Evolutionary conservation across 352 stramenopile species (phyloP), one percentile per base, ranked within the genome.

Genomic region (Phytopythium litorale): DNA sequence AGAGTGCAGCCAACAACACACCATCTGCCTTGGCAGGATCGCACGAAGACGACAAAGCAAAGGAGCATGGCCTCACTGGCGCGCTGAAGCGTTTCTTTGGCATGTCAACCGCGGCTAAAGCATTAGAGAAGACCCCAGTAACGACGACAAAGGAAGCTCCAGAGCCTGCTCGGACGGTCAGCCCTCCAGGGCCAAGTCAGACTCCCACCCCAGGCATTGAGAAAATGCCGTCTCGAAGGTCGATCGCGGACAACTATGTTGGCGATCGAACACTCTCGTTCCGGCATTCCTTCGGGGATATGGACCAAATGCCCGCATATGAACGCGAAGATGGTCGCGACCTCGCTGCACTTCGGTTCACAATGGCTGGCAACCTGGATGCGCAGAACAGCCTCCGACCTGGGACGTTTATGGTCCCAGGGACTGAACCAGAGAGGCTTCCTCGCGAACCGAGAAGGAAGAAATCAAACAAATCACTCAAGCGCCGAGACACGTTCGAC

Each of bases 41-140:
- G 8, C 48, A 59, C 49, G 56, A 42, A 18, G 58, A 38, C 35
- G 58, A 45, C 30, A 66, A 73, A 15, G 33, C 45, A 11, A 71
- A 65, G 19, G 59, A 62, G 13, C 45, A 55, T 7, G 73, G 83
- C 1, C 77, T 92, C 25, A 66, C 76, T 43, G 73, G 75, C 18
- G 81, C 73, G 23, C 49, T 92, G 0, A 91, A 91, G 65, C 71
- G 84, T 0, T 84, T 92, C 9, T 89, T 92, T 46, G 79, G 79
- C 6, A 81, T 91, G 49, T 71, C 66, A 0, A 56, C 58, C 23
- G 65, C 38, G 16, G 42, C 64, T 4, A 84, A 77, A 53, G 28
- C 53, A 7, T 7, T 42, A 8, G 55, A 42, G 2, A 80, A 75
- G 23, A 11, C 30, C 25, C 9, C 38, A 15, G 33, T 38, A 38